phyloP scores from a whole-genome alignment of 257 asterid genomes.

The Jaltomata sinuosa region DNA sequence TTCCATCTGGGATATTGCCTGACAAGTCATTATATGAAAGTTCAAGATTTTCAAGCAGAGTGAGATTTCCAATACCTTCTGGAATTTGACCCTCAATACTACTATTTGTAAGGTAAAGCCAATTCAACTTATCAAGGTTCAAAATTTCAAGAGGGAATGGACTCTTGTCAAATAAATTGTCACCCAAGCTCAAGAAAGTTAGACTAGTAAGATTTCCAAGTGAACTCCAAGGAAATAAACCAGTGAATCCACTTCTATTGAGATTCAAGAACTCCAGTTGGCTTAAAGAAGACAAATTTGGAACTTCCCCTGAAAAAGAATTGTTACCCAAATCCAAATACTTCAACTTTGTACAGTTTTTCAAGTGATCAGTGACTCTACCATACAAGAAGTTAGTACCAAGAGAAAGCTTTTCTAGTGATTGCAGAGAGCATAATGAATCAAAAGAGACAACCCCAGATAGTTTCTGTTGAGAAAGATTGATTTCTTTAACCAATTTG shows the following conservation, averaged over 20 bases:
- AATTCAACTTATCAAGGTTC: conserved; percentile 24
- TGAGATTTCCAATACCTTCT: conserved; percentile 34
- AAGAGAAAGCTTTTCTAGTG: conserved; percentile 21
- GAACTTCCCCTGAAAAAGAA: conserved; percentile 22
- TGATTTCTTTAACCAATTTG: conserved; percentile 26
- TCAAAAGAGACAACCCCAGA: conserved; percentile 30
- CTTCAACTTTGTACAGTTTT: conserved; percentile 23
- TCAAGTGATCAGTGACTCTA: conserved; percentile 14
- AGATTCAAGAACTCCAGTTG: conserved; percentile 20
- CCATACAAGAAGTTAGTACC: conserved; percentile 24
- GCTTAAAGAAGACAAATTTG: conserved; percentile 20
- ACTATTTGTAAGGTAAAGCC: conserved; percentile 29
- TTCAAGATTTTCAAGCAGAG: conserved; percentile 33
- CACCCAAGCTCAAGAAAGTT: conserved; percentile 30
- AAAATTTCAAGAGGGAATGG: conserved; percentile 29
- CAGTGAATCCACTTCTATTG: conserved; percentile 24
- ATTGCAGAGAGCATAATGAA: conserved; percentile 23
- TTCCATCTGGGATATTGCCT: conserved; percentile 30
- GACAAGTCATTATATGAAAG: conserved; percentile 17
- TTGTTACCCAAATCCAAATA: conserved; percentile 29
- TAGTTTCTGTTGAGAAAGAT: conserved; percentile 17
- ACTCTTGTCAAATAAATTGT: conserved; percentile 17
- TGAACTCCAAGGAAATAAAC: conserved; percentile 34
- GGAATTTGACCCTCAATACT: conserved; percentile 35
- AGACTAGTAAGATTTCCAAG: conserved; percentile 25